Percentiles rank a stretch among this genome's conserved stretches.
These are phyloP conservation scores for Podospora pseudocomata DNA, from an alignment of 495 filamentous ascomycete genomes.

Conservation along the genomic window DNA sequence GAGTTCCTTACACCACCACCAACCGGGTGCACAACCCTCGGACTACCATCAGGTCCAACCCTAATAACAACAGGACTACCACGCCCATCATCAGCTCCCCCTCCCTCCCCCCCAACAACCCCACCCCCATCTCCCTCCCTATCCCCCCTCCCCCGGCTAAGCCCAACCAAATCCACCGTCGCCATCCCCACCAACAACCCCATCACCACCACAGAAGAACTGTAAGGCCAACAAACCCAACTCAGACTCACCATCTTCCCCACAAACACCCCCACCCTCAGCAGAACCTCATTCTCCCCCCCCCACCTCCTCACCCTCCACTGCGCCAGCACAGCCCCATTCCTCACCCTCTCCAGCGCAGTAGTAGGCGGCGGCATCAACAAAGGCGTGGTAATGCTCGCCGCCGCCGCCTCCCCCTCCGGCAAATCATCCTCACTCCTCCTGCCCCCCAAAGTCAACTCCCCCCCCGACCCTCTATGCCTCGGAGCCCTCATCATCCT, in stretches of 20 bases:
- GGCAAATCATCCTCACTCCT: slow-evolving; percentile 15
- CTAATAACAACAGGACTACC: neutral
- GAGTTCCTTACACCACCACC: neutral
- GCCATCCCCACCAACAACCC: slow-evolving; percentile 38
- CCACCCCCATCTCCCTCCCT: slow-evolving; percentile 1
- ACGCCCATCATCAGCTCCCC: too few species aligned
- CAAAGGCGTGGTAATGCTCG: slow-evolving; percentile 41
- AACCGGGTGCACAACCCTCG: neutral
- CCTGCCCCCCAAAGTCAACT: too few species aligned
- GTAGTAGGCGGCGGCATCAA: slow-evolving; percentile 58
- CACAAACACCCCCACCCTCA: slow-evolving; percentile 36
- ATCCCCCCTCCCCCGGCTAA: slow-evolving; percentile 1
- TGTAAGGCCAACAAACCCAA: slow-evolving; percentile 46
- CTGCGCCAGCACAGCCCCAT: slow-evolving; percentile 31
- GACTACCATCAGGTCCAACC: slow-evolving; percentile 3
- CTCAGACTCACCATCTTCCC: slow-evolving; percentile 41
- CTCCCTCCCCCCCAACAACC: neutral
- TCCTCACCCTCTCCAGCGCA: slow-evolving; percentile 34
- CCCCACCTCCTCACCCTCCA: slow-evolving; percentile 27
- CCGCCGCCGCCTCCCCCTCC: slow-evolving; percentile 30
- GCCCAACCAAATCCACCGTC: slow-evolving; percentile 37
- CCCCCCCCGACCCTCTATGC: too few species aligned
- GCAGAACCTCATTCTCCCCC: slow-evolving; percentile 24
- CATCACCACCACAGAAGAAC: slow-evolving; percentile 32
- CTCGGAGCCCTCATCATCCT: slow-evolving; percentile 8